Percentiles rank a stretch among this genome's conserved stretches.
Conservation (phyloP, 2,329 filamentous ascomycete species). For the Fusarium papillatum region DNA sequence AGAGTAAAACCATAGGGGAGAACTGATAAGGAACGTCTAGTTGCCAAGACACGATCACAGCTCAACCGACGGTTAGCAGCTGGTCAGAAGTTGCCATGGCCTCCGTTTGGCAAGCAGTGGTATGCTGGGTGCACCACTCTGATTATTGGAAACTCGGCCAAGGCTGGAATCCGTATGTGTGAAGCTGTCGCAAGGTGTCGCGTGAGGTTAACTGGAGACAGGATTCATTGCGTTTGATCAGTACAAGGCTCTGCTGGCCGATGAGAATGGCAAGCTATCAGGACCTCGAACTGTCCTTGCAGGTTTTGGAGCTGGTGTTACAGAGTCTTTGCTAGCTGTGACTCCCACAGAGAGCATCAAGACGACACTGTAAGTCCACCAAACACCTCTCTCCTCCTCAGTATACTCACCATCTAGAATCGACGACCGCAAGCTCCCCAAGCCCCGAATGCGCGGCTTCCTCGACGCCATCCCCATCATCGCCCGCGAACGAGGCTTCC, state of each 20-base stretch:
- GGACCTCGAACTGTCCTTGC: conserved; percentile 93
- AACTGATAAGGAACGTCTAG: conserved; percentile 55
- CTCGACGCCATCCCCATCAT: conserved; percentile 92
- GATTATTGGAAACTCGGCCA: conserved; percentile 96
- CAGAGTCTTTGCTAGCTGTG: conserved; percentile 92
- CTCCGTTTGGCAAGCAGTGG: conserved; percentile 94
- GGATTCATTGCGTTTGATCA: conserved; percentile 95
- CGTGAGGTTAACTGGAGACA: conserved; percentile 33
- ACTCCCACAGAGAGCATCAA: conserved; percentile 99
- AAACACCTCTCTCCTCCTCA: not conserved
- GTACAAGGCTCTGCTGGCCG: conserved; percentile 87
- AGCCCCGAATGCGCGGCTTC: conserved; percentile 92
- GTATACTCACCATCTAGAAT: conserved; percentile 69
- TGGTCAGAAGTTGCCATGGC: conserved; percentile 92
- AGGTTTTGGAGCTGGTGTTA: conserved; percentile 94
- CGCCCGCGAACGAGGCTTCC: conserved; percentile 85
- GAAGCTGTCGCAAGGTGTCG: not conserved
- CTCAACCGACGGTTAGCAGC: conserved; percentile 88
- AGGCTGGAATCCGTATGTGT: conserved; percentile 89
- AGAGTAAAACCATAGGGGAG: not conserved
- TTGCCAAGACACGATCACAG: conserved; percentile 95
- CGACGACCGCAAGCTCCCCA: conserved; percentile 90
- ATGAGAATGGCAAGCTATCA: conserved; percentile 88
- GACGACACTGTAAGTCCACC: conserved; percentile 79
- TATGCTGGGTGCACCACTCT: conserved; percentile 98